Evolutionary conservation across 2,329 filamentous ascomycete species (phyloP).

Genomic region (Aspergillus glaucus): DNA sequence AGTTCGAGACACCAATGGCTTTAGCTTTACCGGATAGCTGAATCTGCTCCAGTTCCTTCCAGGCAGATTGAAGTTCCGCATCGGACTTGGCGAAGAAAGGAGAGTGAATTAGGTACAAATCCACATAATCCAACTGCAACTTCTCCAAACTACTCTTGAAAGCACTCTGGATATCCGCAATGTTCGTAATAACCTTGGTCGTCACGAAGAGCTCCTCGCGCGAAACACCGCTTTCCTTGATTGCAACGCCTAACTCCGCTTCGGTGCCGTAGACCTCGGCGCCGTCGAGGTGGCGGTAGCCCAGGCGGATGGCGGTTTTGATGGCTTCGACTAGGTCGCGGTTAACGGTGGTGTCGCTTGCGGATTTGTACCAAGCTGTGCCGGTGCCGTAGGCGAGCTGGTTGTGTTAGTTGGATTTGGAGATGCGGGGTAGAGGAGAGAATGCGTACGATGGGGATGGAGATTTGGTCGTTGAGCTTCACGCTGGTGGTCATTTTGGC

Average conservation of each 20-base stretch:
- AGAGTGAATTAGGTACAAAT: constrained; percentile 58
- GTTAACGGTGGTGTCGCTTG: constrained; percentile 44
- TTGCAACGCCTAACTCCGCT: constrained; percentile 43
- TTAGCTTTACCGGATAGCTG: constrained; percentile 52
- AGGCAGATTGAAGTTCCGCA: constrained; percentile 50
- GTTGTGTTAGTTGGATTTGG: background rate
- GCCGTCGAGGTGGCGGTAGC: constrained; percentile 58
- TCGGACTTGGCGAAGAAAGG: constrained; percentile 54
- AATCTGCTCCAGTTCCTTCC: constrained; percentile 56
- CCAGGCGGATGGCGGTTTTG: constrained; percentile 53
- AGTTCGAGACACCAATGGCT: constrained; percentile 60
- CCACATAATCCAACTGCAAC: constrained; percentile 55
- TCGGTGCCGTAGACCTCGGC: constrained; percentile 53
- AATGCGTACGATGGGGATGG: constrained; percentile 48
- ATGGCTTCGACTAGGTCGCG: constrained; percentile 49
- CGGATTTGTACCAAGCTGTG: constrained; percentile 58
- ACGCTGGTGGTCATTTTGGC: background rate
- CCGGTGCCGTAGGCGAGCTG: constrained; percentile 58
- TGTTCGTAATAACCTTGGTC: constrained; percentile 52
- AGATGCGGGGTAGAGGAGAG: background rate
- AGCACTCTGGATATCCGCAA: constrained; percentile 50
- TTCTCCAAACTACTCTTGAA: constrained; percentile 54
- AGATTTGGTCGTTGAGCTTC: constrained; percentile 52
- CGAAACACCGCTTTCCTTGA: constrained; percentile 41
- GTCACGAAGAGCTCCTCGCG: constrained; percentile 48